Conservation (phyloP, 2,329 filamentous ascomycete genomes). For the Penicillium corylophilum region DNA sequence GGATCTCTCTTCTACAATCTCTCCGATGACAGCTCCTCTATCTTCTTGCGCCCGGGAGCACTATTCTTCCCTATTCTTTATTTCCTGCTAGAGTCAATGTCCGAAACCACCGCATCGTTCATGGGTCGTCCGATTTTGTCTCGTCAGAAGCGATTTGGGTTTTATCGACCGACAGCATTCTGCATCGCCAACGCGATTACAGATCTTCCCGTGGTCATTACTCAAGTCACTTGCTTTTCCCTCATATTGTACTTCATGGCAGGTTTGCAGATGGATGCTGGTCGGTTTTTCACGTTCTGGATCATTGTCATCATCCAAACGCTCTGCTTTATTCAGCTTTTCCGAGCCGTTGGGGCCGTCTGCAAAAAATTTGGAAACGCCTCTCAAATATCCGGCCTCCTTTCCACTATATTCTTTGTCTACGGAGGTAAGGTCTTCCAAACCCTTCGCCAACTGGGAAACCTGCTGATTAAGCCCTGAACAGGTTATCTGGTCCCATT, state of each 20-base stretch:
- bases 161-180: slow-evolving; percentile 61
- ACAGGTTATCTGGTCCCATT: slow-evolving; percentile 61
- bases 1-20: slow-evolving; percentile 54
- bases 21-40: slow-evolving; percentile 51
- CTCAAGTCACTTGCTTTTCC: slow-evolving; percentile 58
- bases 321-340: slow-evolving; percentile 52
- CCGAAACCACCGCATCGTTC: slow-evolving; percentile 61
- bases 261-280: slow-evolving; percentile 52
- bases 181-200: slow-evolving; percentile 57
- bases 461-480: background rate
- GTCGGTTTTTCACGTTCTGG: slow-evolving; percentile 60
- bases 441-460: background rate
- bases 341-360: slow-evolving; percentile 48
- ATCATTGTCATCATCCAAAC: slow-evolving; percentile 54
- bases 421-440: slow-evolving; percentile 42
- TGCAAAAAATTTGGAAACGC: slow-evolving; percentile 49
- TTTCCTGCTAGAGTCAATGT: slow-evolving; percentile 59
- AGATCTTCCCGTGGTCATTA: slow-evolving; percentile 55
- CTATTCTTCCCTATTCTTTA: slow-evolving; percentile 62
- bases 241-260: slow-evolving; percentile 62
- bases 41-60: slow-evolving; percentile 58
- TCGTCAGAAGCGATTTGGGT: slow-evolving; percentile 67
- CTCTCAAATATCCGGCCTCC: slow-evolving; percentile 46
- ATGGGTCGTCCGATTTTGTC: slow-evolving; percentile 63
- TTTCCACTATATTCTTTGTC: slow-evolving; percentile 49